Evolutionary conservation across 768 basidiomycete genomes (phyloP).

Genomic region (Pisolithus tinctorius): DNA sequence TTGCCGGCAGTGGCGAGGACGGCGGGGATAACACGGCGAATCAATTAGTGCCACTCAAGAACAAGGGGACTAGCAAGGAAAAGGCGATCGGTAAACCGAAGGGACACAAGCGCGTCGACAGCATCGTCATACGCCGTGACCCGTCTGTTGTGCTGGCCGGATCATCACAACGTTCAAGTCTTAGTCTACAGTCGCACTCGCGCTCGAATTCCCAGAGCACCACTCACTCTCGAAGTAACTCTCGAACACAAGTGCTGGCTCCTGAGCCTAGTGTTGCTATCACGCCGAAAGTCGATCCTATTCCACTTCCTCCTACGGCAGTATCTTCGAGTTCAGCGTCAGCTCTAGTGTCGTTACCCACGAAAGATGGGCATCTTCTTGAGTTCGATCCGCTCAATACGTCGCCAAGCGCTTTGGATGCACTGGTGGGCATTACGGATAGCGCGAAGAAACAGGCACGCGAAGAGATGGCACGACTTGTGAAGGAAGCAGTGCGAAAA

Average conservation of each 20-base stretch:
- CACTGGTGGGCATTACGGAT: conserved; percentile 69
- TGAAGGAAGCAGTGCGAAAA: conserved; percentile 67
- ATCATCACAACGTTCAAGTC: conserved; percentile 19
- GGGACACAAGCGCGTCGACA: conserved; percentile 41
- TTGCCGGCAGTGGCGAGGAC: conserved; percentile 34
- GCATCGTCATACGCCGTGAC: conserved; percentile 55
- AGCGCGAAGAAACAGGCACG: conserved; percentile 80
- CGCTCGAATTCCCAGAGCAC: conserved; percentile 48
- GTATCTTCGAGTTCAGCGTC: conserved; percentile 29
- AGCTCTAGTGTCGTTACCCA: conserved; percentile 71
- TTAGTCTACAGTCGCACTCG: conserved; percentile 27
- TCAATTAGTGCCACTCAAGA: conserved; percentile 2
- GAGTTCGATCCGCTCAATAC: conserved; percentile 80
- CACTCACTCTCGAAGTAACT: conserved; percentile 41
- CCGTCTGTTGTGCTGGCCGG: conserved; percentile 38
- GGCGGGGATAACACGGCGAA: conserved; percentile 4
- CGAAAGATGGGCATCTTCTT: conserved; percentile 72
- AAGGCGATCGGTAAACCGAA: conserved; percentile 14
- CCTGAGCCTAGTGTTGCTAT: conserved; percentile 12
- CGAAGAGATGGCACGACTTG: conserved; percentile 65
- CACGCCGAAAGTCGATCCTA: conserved; percentile 2
- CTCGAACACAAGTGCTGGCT: conserved; percentile 19
- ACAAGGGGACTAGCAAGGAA: conserved; percentile 20
- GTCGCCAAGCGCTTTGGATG: conserved; percentile 65
- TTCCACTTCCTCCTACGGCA: background rate